Evolutionary conservation across 441 rosid genomes (phyloP).

Genomic region (Aleurites moluccanus): DNA sequence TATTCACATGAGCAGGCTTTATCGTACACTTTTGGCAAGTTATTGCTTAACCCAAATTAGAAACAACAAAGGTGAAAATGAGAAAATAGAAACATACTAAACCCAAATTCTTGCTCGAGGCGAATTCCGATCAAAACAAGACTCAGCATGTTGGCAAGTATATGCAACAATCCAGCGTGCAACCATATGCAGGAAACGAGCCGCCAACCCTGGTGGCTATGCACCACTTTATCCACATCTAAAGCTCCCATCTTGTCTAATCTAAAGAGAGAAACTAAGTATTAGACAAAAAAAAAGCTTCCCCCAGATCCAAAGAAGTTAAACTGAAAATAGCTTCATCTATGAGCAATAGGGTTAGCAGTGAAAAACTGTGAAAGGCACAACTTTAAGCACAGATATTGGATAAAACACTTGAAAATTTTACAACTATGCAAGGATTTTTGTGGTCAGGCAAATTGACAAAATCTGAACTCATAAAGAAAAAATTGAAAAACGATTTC

Average conservation of each 20-base stretch:
- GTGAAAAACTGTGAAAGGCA: neutral
- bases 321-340: neutral
- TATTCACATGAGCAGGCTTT: neutral
- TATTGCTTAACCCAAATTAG: neutral
- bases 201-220: constrained; percentile 68
- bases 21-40: too few relatives aligned
- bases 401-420: neutral
- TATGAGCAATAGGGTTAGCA: neutral
- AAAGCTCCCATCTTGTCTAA: constrained; percentile 84
- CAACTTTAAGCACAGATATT: neutral
- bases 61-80: neutral
- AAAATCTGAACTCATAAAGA: neutral
- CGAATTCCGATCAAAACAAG: constrained; percentile 87
- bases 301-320: neutral
- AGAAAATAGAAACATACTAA: constrained; percentile 45
- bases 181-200: constrained; percentile 84
- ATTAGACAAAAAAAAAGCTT: neutral
- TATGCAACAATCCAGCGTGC: constrained; percentile 88
- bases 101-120: constrained; percentile 93
- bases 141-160: constrained; percentile 94
- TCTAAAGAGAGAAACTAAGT: constrained; percentile 35
- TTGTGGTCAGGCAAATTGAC: neutral
- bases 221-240: constrained; percentile 49
- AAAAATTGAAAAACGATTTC: neutral
- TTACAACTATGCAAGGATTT: neutral